Percentiles rank a stretch among this genome's conserved stretches.
Conservation (phyloP, 1,139 yeast genomes). For the Sugiyamaella sp. region DNA sequence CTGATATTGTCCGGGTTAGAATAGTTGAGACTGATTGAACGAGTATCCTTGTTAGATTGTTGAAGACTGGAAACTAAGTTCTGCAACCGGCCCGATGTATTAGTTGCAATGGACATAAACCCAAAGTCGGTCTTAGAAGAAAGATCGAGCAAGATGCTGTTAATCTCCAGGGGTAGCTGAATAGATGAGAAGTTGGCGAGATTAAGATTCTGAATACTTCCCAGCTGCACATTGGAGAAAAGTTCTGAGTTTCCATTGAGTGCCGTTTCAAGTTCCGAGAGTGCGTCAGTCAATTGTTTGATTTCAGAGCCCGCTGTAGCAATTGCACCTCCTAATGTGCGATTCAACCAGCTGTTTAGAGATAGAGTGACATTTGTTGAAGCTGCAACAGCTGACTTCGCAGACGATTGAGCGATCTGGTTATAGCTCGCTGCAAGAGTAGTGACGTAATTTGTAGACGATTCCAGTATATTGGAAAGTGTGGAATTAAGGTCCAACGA, state of each 20-base stretch:
- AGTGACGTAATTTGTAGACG: conserved; percentile 9
- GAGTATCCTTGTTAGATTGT: background rate
- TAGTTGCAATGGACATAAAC: conserved; percentile 12
- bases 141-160: conserved; percentile 3
- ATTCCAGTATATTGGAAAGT: conserved; percentile 15
- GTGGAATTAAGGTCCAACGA: conserved; percentile 21
- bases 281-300: conserved; percentile 23
- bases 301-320: conserved; percentile 20
- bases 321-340: conserved; percentile 16
- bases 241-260: conserved; percentile 21
- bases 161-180: conserved; percentile 21
- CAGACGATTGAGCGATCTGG: conserved; percentile 7
- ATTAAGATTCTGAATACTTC: conserved; percentile 22
- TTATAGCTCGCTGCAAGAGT: conserved; percentile 18
- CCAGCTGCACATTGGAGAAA: conserved; percentile 26
- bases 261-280: conserved; percentile 26
- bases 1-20: background rate
- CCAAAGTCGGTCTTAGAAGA: conserved; percentile 14
- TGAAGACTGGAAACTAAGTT: conserved; percentile 1
- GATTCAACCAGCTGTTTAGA: conserved; percentile 20
- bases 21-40: background rate
- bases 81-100: background rate
- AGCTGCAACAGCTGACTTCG: conserved; percentile 13
- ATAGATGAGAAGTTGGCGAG: conserved; percentile 23
- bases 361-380: conserved; percentile 20